Evolutionary conservation across 2,329 filamentous ascomycete species (phyloP), one percentile per base, ranked within the genome.

Genomic region (Talaromyces albobiverticillius): DNA sequence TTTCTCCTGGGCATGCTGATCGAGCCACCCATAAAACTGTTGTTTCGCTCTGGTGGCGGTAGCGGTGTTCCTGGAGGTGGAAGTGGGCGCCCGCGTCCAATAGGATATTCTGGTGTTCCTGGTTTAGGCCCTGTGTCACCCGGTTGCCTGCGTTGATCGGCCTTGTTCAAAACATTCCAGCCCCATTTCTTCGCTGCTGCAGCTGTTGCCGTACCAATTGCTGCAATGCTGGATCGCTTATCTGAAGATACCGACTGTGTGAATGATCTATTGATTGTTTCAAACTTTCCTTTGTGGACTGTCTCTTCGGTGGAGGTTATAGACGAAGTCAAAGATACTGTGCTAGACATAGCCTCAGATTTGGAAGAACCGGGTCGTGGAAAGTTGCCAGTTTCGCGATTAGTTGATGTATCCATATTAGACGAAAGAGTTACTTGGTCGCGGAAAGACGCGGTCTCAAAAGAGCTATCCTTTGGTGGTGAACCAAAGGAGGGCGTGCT

Each of bases 11-110:
- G 82, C 1, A 85, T 76, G 25, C 77, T 77, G 55, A 78, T 81
- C 14, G 80, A 76, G 46, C 79, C 81, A 42, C 81, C 80, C 64
- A 82, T 83, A 6, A 82, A 63, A 4, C 62, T 79, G 54, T 77
- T 81, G 54, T 77, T 81, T 51, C 78, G 82, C 32, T 85, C 82
- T 1, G 86, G 87, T 40, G 78, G 82, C 2, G 91, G 90, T 1
- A 95, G 78, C 3, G 91, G 90, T 42, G 82, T 85, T 2, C 90
- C 91, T 2, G 88, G 89, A 8, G 90, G 90, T 45, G 90, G 90
- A 16, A 95, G 76, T 1, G 90, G 90, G 61, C 88, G 86, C 0
- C 90, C 90, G 36, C 90, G 82, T 1, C 91, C 91, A 76, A 95
- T 90, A 2, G 90, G 90, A 62, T 89, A 82, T 59, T 73, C 81